phyloP scores from a whole-genome alignment of 139 green algal species.

The Pseudopediastrum boryanum region DNA sequence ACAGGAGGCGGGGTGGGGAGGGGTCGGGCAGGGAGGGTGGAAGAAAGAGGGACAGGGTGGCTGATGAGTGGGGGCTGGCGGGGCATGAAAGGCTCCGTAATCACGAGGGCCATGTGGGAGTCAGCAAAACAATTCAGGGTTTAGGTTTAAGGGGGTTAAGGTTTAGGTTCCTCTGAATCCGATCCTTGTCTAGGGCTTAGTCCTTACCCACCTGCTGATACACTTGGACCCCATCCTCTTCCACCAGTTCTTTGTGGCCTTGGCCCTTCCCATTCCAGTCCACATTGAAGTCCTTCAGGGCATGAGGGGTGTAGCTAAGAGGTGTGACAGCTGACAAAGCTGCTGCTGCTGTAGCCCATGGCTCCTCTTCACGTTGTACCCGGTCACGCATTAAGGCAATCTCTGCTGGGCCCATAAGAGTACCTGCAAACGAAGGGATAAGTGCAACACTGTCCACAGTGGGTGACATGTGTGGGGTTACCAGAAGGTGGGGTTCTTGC shows the following conservation, averaged over 20 bases:
- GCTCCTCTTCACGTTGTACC: no score
- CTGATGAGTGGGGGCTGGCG: background rate
- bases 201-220: conserved; percentile 21
- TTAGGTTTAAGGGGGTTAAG: no score
- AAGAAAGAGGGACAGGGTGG: background rate
- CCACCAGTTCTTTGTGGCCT: conserved; percentile 22
- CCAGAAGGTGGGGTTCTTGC: no score
- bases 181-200: background rate
- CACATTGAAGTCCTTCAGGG: background rate
- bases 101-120: background rate
- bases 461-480: no score
- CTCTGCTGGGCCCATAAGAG: conserved; percentile 26
- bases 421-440: no score
- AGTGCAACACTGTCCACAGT: no score
- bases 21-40: no score
- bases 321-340: conserved; percentile 12
- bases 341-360: background rate
- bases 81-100: background rate
- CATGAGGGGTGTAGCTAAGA: background rate
- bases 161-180: no score
- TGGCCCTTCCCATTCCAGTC: conserved; percentile 13
- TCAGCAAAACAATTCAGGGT: no score
- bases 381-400: conserved; percentile 4
- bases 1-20: no score
- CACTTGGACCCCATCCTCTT: conserved; percentile 19